These are phyloP conservation scores for Dictyostelium discoideum DNA, from an alignment of 78 protist genomes.

Conservation along the genomic window dicty_2.7 NC_007091.3:3143501-3144000, in stretches of 20 bases:
- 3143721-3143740: slow-evolving; percentile 63
- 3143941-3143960: slow-evolving; percentile 39
- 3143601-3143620: slow-evolving; percentile 75
- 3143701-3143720: slow-evolving; percentile 53
- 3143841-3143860: slow-evolving; percentile 58
- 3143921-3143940: neutral
- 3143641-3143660: slow-evolving; percentile 81
- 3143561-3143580: slow-evolving; percentile 86
- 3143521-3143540: slow-evolving; percentile 54
- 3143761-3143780: slow-evolving; percentile 79
- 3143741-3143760: slow-evolving; percentile 59
- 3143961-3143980: slow-evolving; percentile 42
- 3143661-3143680: slow-evolving; percentile 78
- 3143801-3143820: slow-evolving; percentile 58
- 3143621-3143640: slow-evolving; percentile 68
- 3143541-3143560: slow-evolving; percentile 74
- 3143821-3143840: slow-evolving; percentile 81
- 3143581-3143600: slow-evolving; percentile 84
- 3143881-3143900: slow-evolving; percentile 65
- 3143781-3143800: slow-evolving; percentile 84
- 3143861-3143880: slow-evolving; percentile 54
- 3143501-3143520: slow-evolving; percentile 38
- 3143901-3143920: neutral
- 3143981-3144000: slow-evolving; percentile 67
- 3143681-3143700: slow-evolving; percentile 77